Percentiles rank a stretch among this genome's conserved stretches.
Evolutionary conservation across 1,139 yeast species (phyloP).

Genomic region (Maudiozyma humilis): DNA sequence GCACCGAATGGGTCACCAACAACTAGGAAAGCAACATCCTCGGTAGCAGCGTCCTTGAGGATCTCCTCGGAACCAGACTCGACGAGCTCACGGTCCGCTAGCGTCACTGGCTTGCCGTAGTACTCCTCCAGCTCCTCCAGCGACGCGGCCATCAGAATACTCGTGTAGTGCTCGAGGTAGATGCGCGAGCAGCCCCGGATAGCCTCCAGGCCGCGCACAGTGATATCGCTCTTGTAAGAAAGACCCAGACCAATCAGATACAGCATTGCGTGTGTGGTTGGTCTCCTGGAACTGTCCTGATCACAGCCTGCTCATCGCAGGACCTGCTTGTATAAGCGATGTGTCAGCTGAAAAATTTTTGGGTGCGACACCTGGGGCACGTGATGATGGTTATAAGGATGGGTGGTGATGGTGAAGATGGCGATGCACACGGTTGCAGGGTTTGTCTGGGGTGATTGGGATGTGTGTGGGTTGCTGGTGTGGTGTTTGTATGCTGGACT

Average conservation of each 20-base stretch:
- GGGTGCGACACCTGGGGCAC: no score
- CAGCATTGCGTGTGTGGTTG: slow-evolving; percentile 64
- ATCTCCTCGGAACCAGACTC: slow-evolving; percentile 83
- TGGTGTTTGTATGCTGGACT: no score
- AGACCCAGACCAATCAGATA: slow-evolving; percentile 88
- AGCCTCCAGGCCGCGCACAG: slow-evolving; percentile 86
- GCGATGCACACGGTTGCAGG: neutral
- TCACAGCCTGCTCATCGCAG: neutral
- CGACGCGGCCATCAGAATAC: slow-evolving; percentile 89
- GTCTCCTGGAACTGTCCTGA: neutral
- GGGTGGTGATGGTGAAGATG: no score
- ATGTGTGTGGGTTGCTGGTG: no score
- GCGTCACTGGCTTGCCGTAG: slow-evolving; percentile 74
- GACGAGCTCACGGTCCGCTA: slow-evolving; percentile 92
- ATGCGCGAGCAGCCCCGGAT: slow-evolving; percentile 79
- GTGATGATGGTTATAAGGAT: no score
- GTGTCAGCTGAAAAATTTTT: no score
- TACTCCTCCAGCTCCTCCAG: slow-evolving; percentile 58
- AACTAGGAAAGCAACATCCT: slow-evolving; percentile 85
- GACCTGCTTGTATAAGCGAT: no score
- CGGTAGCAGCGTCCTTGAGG: slow-evolving; percentile 62
- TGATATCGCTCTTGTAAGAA: slow-evolving; percentile 81
- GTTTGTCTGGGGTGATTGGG: no score
- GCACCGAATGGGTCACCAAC: slow-evolving; percentile 99
- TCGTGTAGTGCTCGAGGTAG: slow-evolving; percentile 90